Evolutionary conservation across 495 filamentous ascomycete species (phyloP), one percentile per base, ranked within the genome.

Genomic region (Penicillium bialowiezense): DNA sequence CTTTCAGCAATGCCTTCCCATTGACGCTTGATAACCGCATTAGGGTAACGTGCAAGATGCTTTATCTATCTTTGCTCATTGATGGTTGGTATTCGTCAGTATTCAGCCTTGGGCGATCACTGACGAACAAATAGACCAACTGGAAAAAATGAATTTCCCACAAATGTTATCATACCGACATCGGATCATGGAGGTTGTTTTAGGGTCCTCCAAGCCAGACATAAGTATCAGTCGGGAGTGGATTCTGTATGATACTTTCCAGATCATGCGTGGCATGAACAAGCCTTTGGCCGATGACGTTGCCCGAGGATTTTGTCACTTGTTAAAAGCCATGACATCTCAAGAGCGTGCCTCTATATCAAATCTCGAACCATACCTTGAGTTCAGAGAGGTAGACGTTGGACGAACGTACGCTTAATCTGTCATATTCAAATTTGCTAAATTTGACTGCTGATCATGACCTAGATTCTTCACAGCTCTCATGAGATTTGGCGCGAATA

Each of bases 381-480:
- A 50, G 21, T 37, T 29, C 6, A 46, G 55, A 23, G 55, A 62
- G 35, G 12, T 48, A 20, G 59, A 59, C 10, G 49, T 56, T 1
- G 59, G 59, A 0, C 52, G 45, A 35, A 14, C 52, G 59, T 62
- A 20, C 24, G 56, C 23, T 49, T 14, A 34, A 9, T 13, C 14
- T 8, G 12, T 28, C 29, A 12, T 10, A 5, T 7, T 32, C 3
- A 10, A 3, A 32, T 13, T 32, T 32, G 3, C 3, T 12, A 3
- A 10, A 13, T 10, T 10, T 10, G 29, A 32, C 7, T 10, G 29
- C 31, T 33, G 10, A 42, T 13, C 7, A 32, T 26, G 23, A 26
- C 12, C 14, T 17, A 62, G 59, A 13, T 55, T 62, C 28, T 62
- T 59, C 41, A 31, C 59, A n/a, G 33, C 51, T 4, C 56, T 62